Conservation (phyloP, 2,329 filamentous ascomycete genomes). For the Knufia fluminis region DNA sequence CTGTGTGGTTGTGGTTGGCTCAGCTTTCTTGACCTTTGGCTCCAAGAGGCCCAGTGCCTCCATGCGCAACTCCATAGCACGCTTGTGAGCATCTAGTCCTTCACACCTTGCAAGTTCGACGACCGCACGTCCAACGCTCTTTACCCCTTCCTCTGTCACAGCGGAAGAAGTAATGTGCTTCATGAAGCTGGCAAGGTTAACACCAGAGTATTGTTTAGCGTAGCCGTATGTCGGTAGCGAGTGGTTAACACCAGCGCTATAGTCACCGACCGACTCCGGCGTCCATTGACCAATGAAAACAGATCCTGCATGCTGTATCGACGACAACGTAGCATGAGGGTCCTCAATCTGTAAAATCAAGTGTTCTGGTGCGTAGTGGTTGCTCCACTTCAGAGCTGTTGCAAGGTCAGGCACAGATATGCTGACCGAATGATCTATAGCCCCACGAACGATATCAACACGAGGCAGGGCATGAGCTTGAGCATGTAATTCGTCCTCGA, state of each 20-base stretch:
- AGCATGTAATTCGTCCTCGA: conserved; percentile 81
- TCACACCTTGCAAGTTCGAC: conserved; percentile 94
- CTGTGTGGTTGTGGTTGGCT: neutral
- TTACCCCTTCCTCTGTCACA: conserved; percentile 73
- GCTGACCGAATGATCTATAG: conserved; percentile 86
- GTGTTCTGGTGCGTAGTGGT: conserved; percentile 92
- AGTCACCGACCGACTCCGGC: conserved; percentile 94
- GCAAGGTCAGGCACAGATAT: conserved; percentile 62
- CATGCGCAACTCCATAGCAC: conserved; percentile 58
- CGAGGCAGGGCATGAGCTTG: conserved; percentile 82
- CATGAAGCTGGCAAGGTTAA: conserved; percentile 90
- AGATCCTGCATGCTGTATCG: conserved; percentile 87
- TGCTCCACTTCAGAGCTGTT: conserved; percentile 74
- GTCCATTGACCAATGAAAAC: conserved; percentile 97
- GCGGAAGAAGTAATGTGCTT: conserved; percentile 97
- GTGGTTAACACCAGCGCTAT: conserved; percentile 96
- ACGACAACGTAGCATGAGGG: conserved; percentile 62
- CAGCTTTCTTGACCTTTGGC: conserved; percentile 1
- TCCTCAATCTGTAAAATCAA: conserved; percentile 81
- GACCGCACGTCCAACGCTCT: conserved; percentile 77
- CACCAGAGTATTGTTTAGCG: conserved; percentile 95
- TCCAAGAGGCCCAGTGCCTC: conserved; percentile 27
- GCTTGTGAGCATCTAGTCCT: conserved; percentile 83
- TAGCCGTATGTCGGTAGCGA: conserved; percentile 95
- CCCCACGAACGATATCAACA: conserved; percentile 82